Base-by-base conservation (phyloP, 352 stramenopile species). In the Pythium aquatile region DNA sequence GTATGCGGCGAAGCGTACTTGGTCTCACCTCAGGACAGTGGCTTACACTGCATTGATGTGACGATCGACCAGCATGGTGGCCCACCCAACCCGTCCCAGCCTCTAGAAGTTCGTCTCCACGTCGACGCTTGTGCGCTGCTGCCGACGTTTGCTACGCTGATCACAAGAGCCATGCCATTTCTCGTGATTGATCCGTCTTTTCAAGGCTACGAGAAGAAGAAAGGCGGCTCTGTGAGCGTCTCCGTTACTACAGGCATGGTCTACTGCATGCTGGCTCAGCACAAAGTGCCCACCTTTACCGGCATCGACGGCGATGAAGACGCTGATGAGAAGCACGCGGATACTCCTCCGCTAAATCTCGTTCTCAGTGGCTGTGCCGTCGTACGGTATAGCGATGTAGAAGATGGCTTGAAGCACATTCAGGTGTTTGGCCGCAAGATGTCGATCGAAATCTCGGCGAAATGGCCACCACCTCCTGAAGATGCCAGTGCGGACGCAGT, bases 341-440 rank as follows among this genome's bases (percentile, higher is more conserved):
- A 40, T 3, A 10, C 47, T 8, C 6, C 51, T 10, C 57, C 73
- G 2, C 57, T 92, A 10, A 80, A 88, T 46, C 61, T 92, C 49
- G 74, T 90, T 40, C 52, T 81, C 8, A 87, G 73, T 42, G 83
- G 83, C 0, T 90, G 81, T 57, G 72, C 87, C 11, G 78, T 90
- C 14, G 68, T 83, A 20, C 61, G 79, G 5, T 87, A 86, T 29
- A 81, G 63, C 16, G 81, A 78, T 37, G 66, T 61, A 1, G 72
- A 88, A 17, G 65, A 73, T 3, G 68, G 72, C 0, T 73, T 78
- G 4, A 81, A 83, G 37, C 75, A 78, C 24, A 69, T 83, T 0
- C 81, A 90, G 55, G 14, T 88, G 3, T 90, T 90, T 55, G 79
- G 83, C 3, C 70, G 81, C 2, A 90, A 92, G 54, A 87, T 92